Base-by-base conservation (phyloP, 805 yeast species). In the Tetrapisispora phaffii region DNA sequence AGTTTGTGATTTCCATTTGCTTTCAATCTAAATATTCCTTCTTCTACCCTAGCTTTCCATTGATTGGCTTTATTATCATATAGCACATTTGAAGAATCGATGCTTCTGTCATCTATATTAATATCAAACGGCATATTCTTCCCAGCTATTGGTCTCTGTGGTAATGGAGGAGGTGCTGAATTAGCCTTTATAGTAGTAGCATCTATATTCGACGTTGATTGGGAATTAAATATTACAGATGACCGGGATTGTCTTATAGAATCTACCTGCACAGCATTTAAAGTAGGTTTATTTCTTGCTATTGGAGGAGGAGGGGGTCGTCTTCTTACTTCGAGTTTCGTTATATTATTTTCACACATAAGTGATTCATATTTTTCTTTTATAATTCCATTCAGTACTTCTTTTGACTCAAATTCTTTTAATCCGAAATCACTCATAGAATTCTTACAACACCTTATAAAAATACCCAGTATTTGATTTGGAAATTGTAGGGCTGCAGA, bases 391-490 rank as follows among this genome's bases (percentile, higher is more conserved):
- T 63, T 68, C 42, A 67, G 46, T 42, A 58, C 57, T n/a, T 60
- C 47, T 58, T 58, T 49, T 20, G 59, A 54, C 15, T 54, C 51
- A 1, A 50, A 44, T 19, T 59, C 62, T 34, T 54, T 51, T 13
- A 56, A 76, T 23, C 75, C 75, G 29, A 67, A 50, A 40, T 75
- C 77, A n/a, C 84, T 79, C 55, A 85, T 69, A 0, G 90, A 82
- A 36, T 74, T 73, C 10, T 74, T 73, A 6, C 94, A 85, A 40
- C 84, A 85, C 35, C 97, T 69, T 31, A 93, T 84, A 59, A 78
- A 89, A 4, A 93, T 85, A 1, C 83, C 94, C 20, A 74, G 50
- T 0, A 93, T 70, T 49, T 78, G 82, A 4, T 69, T 65, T 0
- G 96, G 95, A 54, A 68, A 77, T 28, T 59, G 51, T 34, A 69